Evolutionary conservation across 1,284 basidiomycete species (phyloP).

Genomic region (Rhizoctonia solani): DNA sequence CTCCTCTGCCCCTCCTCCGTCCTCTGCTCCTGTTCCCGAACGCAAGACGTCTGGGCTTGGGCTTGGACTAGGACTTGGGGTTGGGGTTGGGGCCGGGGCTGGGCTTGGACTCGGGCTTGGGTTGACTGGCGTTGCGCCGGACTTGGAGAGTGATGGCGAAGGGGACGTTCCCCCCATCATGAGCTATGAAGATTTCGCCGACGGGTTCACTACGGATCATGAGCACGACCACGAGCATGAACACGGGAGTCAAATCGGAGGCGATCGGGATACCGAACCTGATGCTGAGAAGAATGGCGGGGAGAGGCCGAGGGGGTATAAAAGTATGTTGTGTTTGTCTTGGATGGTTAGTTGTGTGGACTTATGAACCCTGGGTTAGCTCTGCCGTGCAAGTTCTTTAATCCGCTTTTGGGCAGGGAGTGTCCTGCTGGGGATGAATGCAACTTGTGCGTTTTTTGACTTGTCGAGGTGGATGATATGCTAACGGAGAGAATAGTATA

Average conservation of each 20-base stretch:
- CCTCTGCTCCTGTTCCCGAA: no score
- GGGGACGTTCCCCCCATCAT: constrained; percentile 3
- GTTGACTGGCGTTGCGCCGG: neutral
- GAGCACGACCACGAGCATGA: neutral
- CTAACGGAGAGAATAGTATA: constrained; percentile 1
- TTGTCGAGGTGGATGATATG: neutral
- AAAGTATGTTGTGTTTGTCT: neutral
- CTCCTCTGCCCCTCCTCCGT: no score
- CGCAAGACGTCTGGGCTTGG: neutral
- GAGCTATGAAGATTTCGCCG: constrained; percentile 28
- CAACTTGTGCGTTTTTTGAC: constrained; percentile 17
- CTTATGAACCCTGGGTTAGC: neutral
- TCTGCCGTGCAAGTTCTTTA: constrained; percentile 30
- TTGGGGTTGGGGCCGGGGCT: neutral
- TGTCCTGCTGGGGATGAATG: constrained; percentile 22
- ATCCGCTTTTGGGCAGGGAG: constrained; percentile 21
- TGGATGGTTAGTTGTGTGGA: neutral
- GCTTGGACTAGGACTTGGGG: neutral
- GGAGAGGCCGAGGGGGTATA: constrained; percentile 27
- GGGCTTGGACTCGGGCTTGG: constrained; percentile 18
- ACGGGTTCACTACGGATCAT: constrained; percentile 25
- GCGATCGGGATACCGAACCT: constrained; percentile 12
- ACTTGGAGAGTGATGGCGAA: constrained; percentile 23
- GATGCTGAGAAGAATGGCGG: neutral
- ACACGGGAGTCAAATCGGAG: neutral